A percentile compares a stretch with the other conserved stretches of the same genome.
These are phyloP conservation scores for Arctium lappa DNA, from an alignment of 129 eudicot species.

Conservation along the genomic window DNA sequence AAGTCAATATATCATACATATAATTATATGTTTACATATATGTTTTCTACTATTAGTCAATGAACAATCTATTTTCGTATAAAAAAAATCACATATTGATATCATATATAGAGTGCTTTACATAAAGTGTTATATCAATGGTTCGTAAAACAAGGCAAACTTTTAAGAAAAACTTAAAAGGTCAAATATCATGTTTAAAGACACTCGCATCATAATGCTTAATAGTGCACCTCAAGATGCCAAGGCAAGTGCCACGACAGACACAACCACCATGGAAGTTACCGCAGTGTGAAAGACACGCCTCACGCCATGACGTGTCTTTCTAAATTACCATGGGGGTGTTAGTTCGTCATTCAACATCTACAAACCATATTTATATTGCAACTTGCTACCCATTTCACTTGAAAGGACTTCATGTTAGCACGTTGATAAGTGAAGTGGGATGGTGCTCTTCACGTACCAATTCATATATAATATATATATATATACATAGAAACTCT, in stretches of 20 bases:
- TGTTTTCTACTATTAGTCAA: neutral
- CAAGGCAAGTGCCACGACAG: too few relatives aligned
- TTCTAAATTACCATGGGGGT: too few relatives aligned
- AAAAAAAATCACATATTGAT: neutral
- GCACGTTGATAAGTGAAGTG: conserved; percentile 26
- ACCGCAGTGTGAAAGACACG: neutral
- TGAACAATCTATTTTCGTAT: neutral
- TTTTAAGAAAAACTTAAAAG: neutral
- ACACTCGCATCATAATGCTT: neutral
- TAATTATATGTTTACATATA: neutral
- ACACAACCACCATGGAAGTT: neutral
- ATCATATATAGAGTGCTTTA: neutral
- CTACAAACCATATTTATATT: neutral
- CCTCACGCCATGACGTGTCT: neutral
- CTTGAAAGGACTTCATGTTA: conserved; percentile 13
- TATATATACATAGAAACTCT: neutral
- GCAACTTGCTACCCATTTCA: neutral
- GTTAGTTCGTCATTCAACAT: neutral
- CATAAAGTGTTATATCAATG: neutral
- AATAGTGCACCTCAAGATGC: neutral
- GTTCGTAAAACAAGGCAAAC: neutral
- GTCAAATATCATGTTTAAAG: neutral
- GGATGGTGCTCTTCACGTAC: conserved; percentile 32
- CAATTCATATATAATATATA: neutral
- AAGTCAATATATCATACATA: neutral